Conservation (phyloP, 2,329 filamentous ascomycete genomes). For the Zasmidium cellare region DNA sequence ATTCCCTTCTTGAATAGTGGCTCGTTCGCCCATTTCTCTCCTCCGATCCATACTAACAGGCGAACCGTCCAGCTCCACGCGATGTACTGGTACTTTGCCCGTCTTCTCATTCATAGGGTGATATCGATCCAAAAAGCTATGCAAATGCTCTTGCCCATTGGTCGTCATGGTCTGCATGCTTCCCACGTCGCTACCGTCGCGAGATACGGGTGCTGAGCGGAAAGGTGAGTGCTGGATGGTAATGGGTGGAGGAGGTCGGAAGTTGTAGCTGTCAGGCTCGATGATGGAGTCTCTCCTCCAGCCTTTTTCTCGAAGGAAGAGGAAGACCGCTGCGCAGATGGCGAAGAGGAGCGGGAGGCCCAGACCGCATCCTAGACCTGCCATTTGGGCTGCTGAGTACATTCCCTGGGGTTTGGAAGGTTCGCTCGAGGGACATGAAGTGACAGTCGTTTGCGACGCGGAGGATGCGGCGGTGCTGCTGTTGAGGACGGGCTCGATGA, state of each 20-base stretch:
- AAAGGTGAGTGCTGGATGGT: background rate
- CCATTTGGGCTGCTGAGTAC: constrained; percentile 30
- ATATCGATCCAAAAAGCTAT: constrained; percentile 9
- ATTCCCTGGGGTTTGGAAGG: background rate
- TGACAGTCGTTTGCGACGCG: background rate
- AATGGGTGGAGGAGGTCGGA: constrained; percentile 14
- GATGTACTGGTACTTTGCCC: constrained; percentile 1
- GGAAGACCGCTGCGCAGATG: constrained; percentile 22
- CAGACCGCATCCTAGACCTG: constrained; percentile 30
- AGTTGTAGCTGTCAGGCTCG: constrained; percentile 31
- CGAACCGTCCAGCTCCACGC: constrained; percentile 8
- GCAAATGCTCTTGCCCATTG: constrained; percentile 3
- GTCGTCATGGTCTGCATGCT: background rate
- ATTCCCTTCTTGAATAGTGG: background rate
- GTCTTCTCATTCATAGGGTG: constrained; percentile 9
- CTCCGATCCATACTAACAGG: background rate
- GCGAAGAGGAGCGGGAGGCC: constrained; percentile 31
- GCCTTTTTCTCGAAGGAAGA: constrained; percentile 7
- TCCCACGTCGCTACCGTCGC: constrained; percentile 6
- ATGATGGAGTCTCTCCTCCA: constrained; percentile 12
- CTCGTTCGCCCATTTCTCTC: background rate
- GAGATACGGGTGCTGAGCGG: constrained; percentile 9
- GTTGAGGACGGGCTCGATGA: constrained; percentile 24
- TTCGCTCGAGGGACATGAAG: constrained; percentile 2
- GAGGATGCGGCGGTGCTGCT: constrained; percentile 14